phyloP scores from a whole-genome alignment of 345 rosid genomes.

The Salix exigua region DNA sequence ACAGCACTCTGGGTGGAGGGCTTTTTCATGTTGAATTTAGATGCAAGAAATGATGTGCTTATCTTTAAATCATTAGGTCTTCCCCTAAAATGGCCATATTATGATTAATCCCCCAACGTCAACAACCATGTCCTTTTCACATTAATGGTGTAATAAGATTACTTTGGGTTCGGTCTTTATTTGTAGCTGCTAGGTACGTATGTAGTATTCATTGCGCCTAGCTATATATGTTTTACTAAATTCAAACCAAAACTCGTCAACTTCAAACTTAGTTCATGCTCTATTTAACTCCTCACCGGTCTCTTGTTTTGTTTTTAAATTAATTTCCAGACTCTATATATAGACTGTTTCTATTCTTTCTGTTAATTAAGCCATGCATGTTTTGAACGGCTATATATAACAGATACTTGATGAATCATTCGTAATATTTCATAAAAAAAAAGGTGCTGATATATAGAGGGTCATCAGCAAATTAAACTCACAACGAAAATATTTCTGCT shows the following conservation, averaged over 20 bases:
- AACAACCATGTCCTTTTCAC: slow-evolving; percentile 9
- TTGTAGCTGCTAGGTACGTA: background rate
- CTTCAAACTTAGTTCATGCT: background rate
- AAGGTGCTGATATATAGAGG: too few species aligned
- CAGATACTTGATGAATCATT: too few species aligned
- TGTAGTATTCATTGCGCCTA: background rate
- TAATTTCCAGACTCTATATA: too few species aligned
- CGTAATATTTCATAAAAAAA: too few species aligned
- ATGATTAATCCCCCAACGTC: slow-evolving; percentile 18
- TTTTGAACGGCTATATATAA: too few species aligned
- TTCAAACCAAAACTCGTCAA: background rate
- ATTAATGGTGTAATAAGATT: background rate
- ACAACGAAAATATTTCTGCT: too few species aligned
- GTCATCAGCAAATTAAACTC: too few species aligned
- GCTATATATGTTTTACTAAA: background rate
- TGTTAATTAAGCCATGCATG: too few species aligned
- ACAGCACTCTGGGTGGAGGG: slow-evolving; percentile 4
- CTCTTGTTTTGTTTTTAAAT: too few species aligned
- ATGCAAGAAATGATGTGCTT: slow-evolving; percentile 33
- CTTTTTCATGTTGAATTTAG: slow-evolving; percentile 24
- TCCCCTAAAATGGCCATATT: slow-evolving; percentile 23
- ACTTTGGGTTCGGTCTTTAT: background rate
- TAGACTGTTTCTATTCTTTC: too few species aligned
- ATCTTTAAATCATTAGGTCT: slow-evolving; percentile 31
- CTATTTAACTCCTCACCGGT: background rate